A percentile compares a stretch with the other conserved stretches of the same genome.
These are phyloP conservation scores for Neocallimastix lanati DNA, from an alignment of 192 early-diverging fungal genomes.

Conservation along the genomic window DNA sequence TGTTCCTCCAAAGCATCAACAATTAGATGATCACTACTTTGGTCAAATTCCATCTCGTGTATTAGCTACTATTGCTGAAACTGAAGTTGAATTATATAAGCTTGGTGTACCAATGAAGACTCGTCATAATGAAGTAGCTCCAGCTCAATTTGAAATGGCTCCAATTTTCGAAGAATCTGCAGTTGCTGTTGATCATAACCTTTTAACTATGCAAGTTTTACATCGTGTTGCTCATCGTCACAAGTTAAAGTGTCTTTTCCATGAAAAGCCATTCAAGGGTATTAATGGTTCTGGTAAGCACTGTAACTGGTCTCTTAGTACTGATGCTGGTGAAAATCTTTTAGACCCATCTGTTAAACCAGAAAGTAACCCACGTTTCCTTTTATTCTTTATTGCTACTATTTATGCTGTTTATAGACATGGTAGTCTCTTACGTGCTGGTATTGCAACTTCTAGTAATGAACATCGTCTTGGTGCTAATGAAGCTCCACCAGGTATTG, in stretches of 20 bases:
- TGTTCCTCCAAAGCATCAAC: constrained; percentile 93
- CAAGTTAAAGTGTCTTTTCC: constrained; percentile 84
- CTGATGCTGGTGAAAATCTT: constrained; percentile 90
- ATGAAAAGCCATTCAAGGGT: constrained; percentile 99
- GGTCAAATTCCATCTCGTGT: constrained; percentile 88
- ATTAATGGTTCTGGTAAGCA: constrained; percentile 98
- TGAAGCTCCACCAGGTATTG: constrained; percentile 93
- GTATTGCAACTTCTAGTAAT: constrained; percentile 86
- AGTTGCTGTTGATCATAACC: constrained; percentile 94
- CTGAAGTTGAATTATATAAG: constrained; percentile 79
- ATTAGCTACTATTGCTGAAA: constrained; percentile 76
- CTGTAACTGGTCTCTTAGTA: constrained; percentile 83
- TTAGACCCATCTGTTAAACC: constrained; percentile 84
- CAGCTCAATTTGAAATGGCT: constrained; percentile 93
- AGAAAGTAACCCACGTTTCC: constrained; percentile 96
- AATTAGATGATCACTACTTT: constrained; percentile 99
- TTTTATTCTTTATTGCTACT: constrained; percentile 80
- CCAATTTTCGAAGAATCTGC: constrained; percentile 96
- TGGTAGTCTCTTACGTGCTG: constrained; percentile 73
- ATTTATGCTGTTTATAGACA: constrained; percentile 83
- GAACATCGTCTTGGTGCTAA: constrained; percentile 96
- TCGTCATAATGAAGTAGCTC: constrained; percentile 97
- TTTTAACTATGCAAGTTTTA: constrained; percentile 91
- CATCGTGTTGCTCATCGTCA: constrained; percentile 94
- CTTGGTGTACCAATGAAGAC: constrained; percentile 98